Evolutionary conservation across 2,329 filamentous ascomycete genomes (phyloP).

Genomic region (Paraphaeosphaeria sporulosa): DNA sequence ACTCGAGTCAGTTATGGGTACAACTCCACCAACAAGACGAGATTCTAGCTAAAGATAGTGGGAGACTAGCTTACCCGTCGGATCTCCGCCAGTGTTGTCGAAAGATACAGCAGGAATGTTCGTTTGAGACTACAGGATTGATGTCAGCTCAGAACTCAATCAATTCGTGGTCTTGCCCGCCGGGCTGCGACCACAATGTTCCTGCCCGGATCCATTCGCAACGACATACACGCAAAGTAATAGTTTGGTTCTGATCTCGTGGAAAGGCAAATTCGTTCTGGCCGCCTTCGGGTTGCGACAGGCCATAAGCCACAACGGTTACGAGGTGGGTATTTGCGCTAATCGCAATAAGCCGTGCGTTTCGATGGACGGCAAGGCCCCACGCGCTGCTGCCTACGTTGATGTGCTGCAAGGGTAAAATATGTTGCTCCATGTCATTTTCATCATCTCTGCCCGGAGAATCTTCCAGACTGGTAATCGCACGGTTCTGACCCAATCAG

Average conservation of each 20-base stretch:
- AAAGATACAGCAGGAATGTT: constrained; percentile 69
- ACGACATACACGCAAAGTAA: constrained; percentile 23
- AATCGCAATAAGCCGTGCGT: constrained; percentile 85
- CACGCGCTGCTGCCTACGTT: constrained; percentile 84
- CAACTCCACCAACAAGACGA: background rate
- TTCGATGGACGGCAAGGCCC: constrained; percentile 83
- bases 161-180: background rate
- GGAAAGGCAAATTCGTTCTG: constrained; percentile 35
- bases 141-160: background rate
- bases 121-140: constrained; percentile 15
- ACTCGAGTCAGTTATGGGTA: background rate
- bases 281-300: constrained; percentile 39
- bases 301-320: constrained; percentile 66
- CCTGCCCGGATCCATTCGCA: background rate
- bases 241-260: constrained; percentile 35
- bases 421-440: constrained; percentile 51
- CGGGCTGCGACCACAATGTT: too few species aligned
- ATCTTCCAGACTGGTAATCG: constrained; percentile 21
- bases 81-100: constrained; percentile 64
- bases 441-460: constrained; percentile 12
- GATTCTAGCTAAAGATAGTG: background rate
- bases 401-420: constrained; percentile 71
- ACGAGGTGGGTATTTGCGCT: constrained; percentile 75
- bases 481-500: constrained; percentile 19
- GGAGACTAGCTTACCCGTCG: constrained; percentile 47